Evolutionary conservation across 1,139 yeast genomes (phyloP).

Genomic region (Yamadazyma pseudoaaseri): DNA sequence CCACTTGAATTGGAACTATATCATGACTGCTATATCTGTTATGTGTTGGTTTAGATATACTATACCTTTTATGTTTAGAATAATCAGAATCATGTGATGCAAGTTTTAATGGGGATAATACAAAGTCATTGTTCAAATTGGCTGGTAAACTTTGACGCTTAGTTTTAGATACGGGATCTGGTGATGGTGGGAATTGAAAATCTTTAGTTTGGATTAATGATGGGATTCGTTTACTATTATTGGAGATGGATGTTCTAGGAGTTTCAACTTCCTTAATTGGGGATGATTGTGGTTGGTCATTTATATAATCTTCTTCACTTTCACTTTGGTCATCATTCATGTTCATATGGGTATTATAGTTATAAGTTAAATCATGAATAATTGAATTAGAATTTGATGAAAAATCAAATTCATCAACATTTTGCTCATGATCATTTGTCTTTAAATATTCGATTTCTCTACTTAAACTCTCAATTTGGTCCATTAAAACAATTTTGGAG

Average conservation of each 20-base stretch:
- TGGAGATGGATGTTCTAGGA: slow-evolving; percentile 8
- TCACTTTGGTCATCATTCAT: slow-evolving; percentile 24
- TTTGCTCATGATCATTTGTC: slow-evolving; percentile 6
- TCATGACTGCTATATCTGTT: slow-evolving; percentile 46
- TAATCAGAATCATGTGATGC: slow-evolving; percentile 16
- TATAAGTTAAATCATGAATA: slow-evolving; percentile 17
- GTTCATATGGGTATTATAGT: slow-evolving; percentile 19
- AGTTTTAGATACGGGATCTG: slow-evolving; percentile 28
- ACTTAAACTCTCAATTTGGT: slow-evolving; percentile 52
- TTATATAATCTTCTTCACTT: slow-evolving; percentile 14
- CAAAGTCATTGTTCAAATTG: slow-evolving; percentile 34
- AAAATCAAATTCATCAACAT: slow-evolving; percentile 9
- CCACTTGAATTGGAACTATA: slow-evolving; percentile 45
- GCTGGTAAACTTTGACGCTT: slow-evolving; percentile 38
- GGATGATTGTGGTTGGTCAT: slow-evolving; percentile 15
- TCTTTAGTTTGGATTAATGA: slow-evolving; percentile 15
- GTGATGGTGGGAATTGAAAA: slow-evolving; percentile 34
- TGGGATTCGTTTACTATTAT: slow-evolving; percentile 12
- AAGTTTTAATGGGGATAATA: slow-evolving; percentile 44
- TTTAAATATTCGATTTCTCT: slow-evolving; percentile 33
- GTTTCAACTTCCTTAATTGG: slow-evolving; percentile 14
- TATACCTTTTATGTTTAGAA: slow-evolving; percentile 20
- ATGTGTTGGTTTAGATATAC: slow-evolving; percentile 34
- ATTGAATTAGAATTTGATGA: slow-evolving; percentile 6
- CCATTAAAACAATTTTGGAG: slow-evolving; percentile 51